Percentiles rank a stretch among this genome's conserved stretches.
Evolutionary conservation across 2,329 filamentous ascomycete species (phyloP).

Genomic region (Aspergillus chevalieri): DNA sequence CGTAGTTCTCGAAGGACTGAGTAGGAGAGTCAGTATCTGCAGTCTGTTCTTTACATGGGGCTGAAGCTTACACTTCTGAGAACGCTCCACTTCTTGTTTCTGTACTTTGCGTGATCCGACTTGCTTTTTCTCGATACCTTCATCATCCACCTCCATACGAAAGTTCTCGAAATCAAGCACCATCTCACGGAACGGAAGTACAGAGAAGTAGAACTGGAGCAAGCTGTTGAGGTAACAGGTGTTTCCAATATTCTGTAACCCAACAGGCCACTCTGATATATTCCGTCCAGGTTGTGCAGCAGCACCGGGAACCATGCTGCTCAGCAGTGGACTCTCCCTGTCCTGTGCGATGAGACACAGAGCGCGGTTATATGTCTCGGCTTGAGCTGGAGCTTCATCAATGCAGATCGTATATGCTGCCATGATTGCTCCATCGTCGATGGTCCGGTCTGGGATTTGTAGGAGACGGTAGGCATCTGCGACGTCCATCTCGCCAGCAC

Average conservation of each 20-base stretch:
- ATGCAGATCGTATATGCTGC: constrained; percentile 44
- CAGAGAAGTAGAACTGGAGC: constrained; percentile 88
- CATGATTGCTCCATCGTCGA: constrained; percentile 47
- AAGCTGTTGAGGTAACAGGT: constrained; percentile 98
- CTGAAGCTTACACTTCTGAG: constrained; percentile 65
- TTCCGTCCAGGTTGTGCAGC: constrained; percentile 25
- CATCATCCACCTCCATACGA: constrained; percentile 61
- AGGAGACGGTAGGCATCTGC: constrained; percentile 49
- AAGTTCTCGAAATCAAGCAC: constrained; percentile 69
- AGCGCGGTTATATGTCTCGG: constrained; percentile 42
- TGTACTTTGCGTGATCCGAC: constrained; percentile 69
- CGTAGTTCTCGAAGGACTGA: constrained; percentile 69
- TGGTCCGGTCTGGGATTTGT: constrained; percentile 47
- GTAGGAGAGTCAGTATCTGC: constrained; percentile 14
- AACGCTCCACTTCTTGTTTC: constrained; percentile 51
- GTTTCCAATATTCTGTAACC: constrained; percentile 88
- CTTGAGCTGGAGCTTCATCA: constrained; percentile 41
- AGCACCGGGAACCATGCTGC: constrained; percentile 27
- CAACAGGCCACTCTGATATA: constrained; percentile 63
- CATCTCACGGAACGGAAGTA: constrained; percentile 72
- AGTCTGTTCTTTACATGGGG: background rate
- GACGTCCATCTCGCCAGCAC: constrained; percentile 49
- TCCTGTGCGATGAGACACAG: constrained; percentile 43
- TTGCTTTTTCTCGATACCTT: constrained; percentile 58
- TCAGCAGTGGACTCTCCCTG: constrained; percentile 34